A percentile compares a stretch with the other conserved stretches of the same genome.
These are phyloP conservation scores for Cercospora zeae-maydis DNA, from an alignment of 2,329 filamentous ascomycete genomes.

Conservation along the genomic window DNA sequence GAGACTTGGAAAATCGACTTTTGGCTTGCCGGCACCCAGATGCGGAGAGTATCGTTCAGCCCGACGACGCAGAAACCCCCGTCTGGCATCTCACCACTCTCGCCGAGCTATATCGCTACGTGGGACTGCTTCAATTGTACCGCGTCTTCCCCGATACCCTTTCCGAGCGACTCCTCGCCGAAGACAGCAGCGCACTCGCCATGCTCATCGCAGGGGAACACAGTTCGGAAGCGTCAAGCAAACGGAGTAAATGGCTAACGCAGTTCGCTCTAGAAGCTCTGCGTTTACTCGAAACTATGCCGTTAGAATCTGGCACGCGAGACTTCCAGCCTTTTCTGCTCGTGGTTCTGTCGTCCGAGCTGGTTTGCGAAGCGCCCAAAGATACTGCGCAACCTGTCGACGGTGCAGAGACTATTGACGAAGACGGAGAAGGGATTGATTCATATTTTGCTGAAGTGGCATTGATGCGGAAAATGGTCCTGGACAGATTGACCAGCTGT, in stretches of 20 bases:
- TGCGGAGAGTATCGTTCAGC: constrained; percentile 48
- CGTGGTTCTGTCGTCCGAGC: constrained; percentile 38
- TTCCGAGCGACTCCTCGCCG: constrained; percentile 11
- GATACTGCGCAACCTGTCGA: background rate
- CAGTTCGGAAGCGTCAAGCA: constrained; percentile 29
- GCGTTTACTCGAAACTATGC: constrained; percentile 49
- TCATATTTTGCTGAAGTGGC: constrained; percentile 18
- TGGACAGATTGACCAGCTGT: constrained; percentile 19
- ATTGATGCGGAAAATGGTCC: constrained; percentile 23
- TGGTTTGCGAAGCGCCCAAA: constrained; percentile 15
- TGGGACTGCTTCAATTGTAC: constrained; percentile 54
- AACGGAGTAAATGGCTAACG: constrained; percentile 45
- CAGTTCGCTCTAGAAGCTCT: constrained; percentile 53
- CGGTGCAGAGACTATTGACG: background rate
- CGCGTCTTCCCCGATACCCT: constrained; percentile 49
- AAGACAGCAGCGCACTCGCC: constrained; percentile 4
- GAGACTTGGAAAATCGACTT: constrained; percentile 49
- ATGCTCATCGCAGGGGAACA: constrained; percentile 8
- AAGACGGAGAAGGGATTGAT: constrained; percentile 9
- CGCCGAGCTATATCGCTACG: constrained; percentile 53
- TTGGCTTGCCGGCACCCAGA: constrained; percentile 48
- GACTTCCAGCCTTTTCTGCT: constrained; percentile 55
- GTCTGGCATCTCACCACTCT: constrained; percentile 54
- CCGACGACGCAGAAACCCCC: constrained; percentile 52
- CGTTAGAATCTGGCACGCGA: constrained; percentile 52